A percentile compares a stretch with the other conserved stretches of the same genome.
Conservation (phyloP, 331 rosid genomes). For the Dryas integrifolia region DNA sequence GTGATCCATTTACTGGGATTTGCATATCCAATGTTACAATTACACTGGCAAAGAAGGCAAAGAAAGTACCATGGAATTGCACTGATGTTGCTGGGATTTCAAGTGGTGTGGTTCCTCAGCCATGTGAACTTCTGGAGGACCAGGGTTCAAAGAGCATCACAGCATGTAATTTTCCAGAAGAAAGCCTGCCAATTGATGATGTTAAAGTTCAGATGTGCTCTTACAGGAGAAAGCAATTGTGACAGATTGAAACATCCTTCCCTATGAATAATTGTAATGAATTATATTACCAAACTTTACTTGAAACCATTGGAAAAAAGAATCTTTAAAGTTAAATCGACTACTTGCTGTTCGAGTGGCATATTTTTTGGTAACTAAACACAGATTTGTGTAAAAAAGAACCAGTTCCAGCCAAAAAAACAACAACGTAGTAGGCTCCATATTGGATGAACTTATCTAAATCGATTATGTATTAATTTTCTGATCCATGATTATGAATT, state of each 20-base stretch:
- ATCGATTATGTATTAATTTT: not conserved
- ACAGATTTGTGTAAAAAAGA: not conserved
- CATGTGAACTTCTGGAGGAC: conserved; percentile 54
- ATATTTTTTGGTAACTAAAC: not conserved
- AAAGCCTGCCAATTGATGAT: conserved; percentile 42
- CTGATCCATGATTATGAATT: not conserved
- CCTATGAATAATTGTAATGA: not conserved
- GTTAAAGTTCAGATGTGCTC: conserved; percentile 47
- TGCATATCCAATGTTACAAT: conserved; percentile 74
- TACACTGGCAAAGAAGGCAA: conserved; percentile 45
- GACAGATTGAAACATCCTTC: conserved; percentile 1
- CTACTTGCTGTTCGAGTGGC: not conserved
- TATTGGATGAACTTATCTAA: not conserved
- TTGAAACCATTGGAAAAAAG: too few relatives aligned
- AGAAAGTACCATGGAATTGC: conserved; percentile 65
- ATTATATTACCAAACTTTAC: not conserved
- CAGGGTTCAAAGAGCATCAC: conserved; percentile 38
- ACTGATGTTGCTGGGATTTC: conserved; percentile 60
- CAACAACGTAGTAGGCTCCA: not conserved
- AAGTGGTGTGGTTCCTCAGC: conserved; percentile 49
- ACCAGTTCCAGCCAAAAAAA: not conserved
- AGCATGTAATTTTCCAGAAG: conserved; percentile 55
- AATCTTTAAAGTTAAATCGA: not conserved
- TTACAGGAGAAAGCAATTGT: conserved; percentile 32
- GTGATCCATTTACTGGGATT: conserved; percentile 60